phyloP scores from a whole-genome alignment of 257 asterid genomes.

The Vinca minor region DNA sequence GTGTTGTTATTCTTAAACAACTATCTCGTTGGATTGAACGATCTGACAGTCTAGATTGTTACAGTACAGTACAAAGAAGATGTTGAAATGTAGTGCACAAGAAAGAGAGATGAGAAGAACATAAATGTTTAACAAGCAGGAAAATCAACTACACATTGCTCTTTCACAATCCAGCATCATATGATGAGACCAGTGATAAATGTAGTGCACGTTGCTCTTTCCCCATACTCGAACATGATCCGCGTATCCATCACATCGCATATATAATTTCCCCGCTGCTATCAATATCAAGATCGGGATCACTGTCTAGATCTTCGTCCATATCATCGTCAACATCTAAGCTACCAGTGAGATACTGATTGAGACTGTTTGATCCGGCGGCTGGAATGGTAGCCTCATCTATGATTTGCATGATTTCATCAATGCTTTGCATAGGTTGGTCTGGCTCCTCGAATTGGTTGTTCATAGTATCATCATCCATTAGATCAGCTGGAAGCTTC shows the following conservation, averaged over 20 bases:
- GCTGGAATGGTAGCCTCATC: constrained; percentile 87
- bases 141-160: background rate
- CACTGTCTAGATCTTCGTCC: constrained; percentile 96
- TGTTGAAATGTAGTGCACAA: background rate
- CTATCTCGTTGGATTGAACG: no score
- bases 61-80: constrained; percentile 12
- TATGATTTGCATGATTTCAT: constrained; percentile 86
- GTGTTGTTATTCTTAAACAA: no score
- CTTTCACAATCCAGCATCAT: background rate
- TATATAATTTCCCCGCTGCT: constrained; percentile 95
- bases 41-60: no score
- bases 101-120: background rate
- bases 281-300: constrained; percentile 81
- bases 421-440: constrained; percentile 72
- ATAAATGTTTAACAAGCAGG: background rate
- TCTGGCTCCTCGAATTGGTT: constrained; percentile 79
- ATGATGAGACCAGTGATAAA: background rate
- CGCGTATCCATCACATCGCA: constrained; percentile 37
- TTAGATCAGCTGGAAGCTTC: constrained; percentile 81
- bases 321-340: constrained; percentile 81
- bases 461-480: constrained; percentile 43
- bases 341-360: constrained; percentile 68
- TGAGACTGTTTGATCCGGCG: constrained; percentile 56
- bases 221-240: background rate
- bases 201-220: no score